These are phyloP conservation scores for Naegleria gruberi DNA, from an alignment of 208 protist species.

Conservation along the genomic window DNA sequence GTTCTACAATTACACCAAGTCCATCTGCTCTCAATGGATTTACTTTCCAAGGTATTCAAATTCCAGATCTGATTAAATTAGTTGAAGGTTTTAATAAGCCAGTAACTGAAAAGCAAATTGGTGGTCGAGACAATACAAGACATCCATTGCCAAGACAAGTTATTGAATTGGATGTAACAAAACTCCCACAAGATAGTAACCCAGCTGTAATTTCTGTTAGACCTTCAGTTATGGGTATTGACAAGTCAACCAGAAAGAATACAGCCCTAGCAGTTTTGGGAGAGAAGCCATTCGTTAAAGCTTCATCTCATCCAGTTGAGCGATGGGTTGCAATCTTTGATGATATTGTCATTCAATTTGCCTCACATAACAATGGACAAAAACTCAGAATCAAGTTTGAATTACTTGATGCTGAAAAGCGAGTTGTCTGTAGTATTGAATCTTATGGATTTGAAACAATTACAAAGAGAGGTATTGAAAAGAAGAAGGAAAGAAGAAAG, in stretches of 20 bases:
- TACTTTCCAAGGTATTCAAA: not conserved
- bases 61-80: not conserved
- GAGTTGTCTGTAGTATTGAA: not conserved
- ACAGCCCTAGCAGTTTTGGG: not conserved
- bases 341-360: not conserved
- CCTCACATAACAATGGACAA: not conserved
- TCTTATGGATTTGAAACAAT: constrained; percentile 20
- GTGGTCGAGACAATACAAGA: not conserved
- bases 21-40: too few species aligned
- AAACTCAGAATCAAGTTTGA: not conserved
- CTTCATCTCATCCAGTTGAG: not conserved
- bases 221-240: not conserved
- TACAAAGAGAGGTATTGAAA: constrained; percentile 16
- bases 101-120: not conserved
- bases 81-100: constrained; percentile 2
- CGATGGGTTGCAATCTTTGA: not conserved
- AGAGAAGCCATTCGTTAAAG: not conserved
- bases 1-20: too few species aligned
- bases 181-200: not conserved
- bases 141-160: not conserved
- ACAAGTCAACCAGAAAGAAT: not conserved
- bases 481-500: not conserved
- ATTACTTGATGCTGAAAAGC: not conserved
- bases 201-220: not conserved
- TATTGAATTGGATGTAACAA: not conserved